These are phyloP conservation scores for Vitis hybrid DNA, from an alignment of 177 flowering plant species.

Conservation along the genomic window DNA sequence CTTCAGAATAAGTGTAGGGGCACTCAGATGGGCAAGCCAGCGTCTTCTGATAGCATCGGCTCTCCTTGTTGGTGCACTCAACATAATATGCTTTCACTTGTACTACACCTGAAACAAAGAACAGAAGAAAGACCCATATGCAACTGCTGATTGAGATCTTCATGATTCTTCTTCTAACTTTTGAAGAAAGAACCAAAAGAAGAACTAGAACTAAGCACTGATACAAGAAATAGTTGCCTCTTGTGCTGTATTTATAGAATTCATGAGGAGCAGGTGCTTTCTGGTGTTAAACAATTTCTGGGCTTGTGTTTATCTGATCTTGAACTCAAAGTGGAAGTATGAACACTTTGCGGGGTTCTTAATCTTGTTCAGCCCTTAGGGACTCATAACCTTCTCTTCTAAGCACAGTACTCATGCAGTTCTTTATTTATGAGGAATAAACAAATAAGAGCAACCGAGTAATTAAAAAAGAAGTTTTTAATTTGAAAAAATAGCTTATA, in stretches of 20 bases:
- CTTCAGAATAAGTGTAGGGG: conserved; percentile 22
- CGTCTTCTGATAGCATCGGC: background rate
- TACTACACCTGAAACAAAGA: conserved; percentile 3
- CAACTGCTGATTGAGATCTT: background rate
- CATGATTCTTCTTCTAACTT: background rate
- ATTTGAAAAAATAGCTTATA: too few species aligned
- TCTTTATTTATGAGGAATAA: too few species aligned
- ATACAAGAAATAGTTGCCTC: too few species aligned
- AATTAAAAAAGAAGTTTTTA: too few species aligned
- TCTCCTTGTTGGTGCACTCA: background rate
- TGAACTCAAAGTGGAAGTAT: background rate
- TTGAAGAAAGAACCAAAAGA: background rate
- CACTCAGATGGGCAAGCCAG: conserved; percentile 41
- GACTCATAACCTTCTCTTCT: too few species aligned
- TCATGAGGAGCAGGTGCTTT: too few species aligned
- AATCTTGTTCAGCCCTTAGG: too few species aligned
- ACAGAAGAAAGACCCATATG: background rate
- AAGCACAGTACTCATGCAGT: too few species aligned
- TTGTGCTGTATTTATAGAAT: too few species aligned
- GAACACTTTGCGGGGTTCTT: background rate
- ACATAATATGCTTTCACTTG: background rate
- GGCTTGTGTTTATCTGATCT: background rate
- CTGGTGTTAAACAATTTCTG: too few species aligned
- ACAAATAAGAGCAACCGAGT: too few species aligned
- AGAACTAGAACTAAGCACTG: background rate